Evolutionary conservation across 495 filamentous ascomycete species (phyloP), one percentile per base, ranked within the genome.

Genomic region (Xylaria palmicola): DNA sequence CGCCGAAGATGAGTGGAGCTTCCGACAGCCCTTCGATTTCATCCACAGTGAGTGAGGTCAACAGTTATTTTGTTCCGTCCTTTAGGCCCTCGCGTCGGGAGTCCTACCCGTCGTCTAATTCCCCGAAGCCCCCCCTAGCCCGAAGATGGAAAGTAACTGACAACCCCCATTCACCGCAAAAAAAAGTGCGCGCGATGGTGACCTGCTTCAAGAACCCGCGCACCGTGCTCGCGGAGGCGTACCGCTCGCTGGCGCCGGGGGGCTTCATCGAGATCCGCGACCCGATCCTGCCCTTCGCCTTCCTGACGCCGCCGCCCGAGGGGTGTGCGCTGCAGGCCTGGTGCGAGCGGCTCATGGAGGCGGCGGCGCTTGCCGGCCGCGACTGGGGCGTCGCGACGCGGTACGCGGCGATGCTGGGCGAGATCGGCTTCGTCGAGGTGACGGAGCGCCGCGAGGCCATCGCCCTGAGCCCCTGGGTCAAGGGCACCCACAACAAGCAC

Each of bases 1-100:
- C 56, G 80, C 80, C n/a, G 75, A 80, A 39, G 63, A 77, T 6
- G 75, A 80, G 44, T 87, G 83, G 84, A 75, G 77, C 5, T 84
- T 79, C 61, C 75, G 77, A 20, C 65, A 75, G 4, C 75, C 74
- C 4, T 83, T 83, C 66, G 79, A 83, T 60, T 70, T 80, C 29
- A 73, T 84, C 39, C 82, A 84, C 59, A 64, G 53, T 56, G 17
- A 32, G 53, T 56, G 1, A n/a, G n/a, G 29, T 41, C 19, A 12
- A 39, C 10, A 26, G n/a, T 20, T 12, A 36, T 24, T 15, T n/a
- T 40, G 4, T 9, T n/a, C 37, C 37, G 8, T n/a, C n/a, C n/a
- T n/a, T n/a, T n/a, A n/a, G n/a, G n/a, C n/a, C n/a, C n/a, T n/a
- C n/a, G n/a, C n/a, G n/a, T n/a, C n/a, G n/a, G n/a, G n/a, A n/a